These are phyloP conservation scores for Onygenales sp. DNA, from an alignment of 2,329 filamentous ascomycete species.

Conservation along the genomic window DNA sequence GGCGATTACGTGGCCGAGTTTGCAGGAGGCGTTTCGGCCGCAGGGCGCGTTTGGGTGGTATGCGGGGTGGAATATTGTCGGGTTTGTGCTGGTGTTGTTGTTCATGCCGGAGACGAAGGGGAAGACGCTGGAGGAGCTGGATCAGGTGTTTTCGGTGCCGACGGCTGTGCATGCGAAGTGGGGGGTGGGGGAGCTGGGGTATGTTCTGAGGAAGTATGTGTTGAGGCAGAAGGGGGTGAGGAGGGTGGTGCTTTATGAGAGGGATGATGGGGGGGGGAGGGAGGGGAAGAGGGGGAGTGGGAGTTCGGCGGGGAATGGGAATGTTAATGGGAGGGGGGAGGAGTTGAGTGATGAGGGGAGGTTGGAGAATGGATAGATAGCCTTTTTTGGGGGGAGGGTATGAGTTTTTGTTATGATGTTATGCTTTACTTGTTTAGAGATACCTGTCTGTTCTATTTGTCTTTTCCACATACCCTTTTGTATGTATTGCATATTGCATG, in stretches of 20 bases:
- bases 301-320: not conserved
- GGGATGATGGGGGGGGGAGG: constrained; percentile 9
- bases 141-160: constrained; percentile 46
- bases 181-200: constrained; percentile 28
- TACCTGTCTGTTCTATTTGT: not conserved
- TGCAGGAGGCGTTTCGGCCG: constrained; percentile 38
- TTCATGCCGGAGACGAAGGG: constrained; percentile 34
- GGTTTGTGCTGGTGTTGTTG: constrained; percentile 36
- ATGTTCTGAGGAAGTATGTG: constrained; percentile 27
- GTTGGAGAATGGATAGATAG: constrained; percentile 9
- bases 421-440: not conserved
- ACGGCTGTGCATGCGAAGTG: constrained; percentile 34
- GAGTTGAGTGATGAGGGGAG: constrained; percentile 10
- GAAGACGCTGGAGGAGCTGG: constrained; percentile 38
- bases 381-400: not conserved
- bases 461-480: not conserved
- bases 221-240: constrained; percentile 30
- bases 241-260: constrained; percentile 23
- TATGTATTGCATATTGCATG: not conserved
- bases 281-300: not conserved
- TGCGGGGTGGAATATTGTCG: constrained; percentile 32
- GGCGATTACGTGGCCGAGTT: constrained; percentile 44
- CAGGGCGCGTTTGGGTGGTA: constrained; percentile 47
- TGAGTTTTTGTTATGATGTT: not conserved
- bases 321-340: not conserved